Base-by-base conservation (phyloP, 805 yeast genomes). In the Schwanniomyces sp. region DNA sequence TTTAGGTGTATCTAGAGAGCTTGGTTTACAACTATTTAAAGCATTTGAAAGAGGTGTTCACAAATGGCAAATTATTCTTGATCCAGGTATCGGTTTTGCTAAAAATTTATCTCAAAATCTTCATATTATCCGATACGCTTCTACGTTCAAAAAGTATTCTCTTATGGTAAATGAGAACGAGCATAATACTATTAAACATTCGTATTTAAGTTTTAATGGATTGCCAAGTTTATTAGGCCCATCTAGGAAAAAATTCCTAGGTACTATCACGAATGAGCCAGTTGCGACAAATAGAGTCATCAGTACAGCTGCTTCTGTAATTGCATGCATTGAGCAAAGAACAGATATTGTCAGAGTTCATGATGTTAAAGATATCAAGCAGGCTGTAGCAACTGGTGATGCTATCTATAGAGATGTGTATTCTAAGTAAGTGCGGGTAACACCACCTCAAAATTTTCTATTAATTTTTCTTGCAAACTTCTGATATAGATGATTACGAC, bases 51-150 rank as follows among this genome's bases (percentile, higher is more conserved):
- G 64, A 0, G 96, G 96, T 4, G 81, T 92, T 1, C 74, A 76
- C 49, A 82, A 92, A 64, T 94, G 97, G 96, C 98, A 94, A 66
- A 71, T 94, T 3, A 82, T 94, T 14, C 59, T 91, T 4, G 99
- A 94, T 62, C 99, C 99, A 0, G 99, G 99, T 2, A 68, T 94
- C 37, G 99, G 99, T 1, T 94, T 94, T 67, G 97, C 98, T n/a
- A 94, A 94, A 63, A 78, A 76, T 45, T 56, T 77, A n/a, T 54
- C 62, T 7, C 96, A 91, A 59, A 92, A 91, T 63, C 54, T 91
- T 28, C 75, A 76, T 18, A 56, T 90, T 1, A 75, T 94, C 26
- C 77, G 81, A 50, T 74, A 80, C 75, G 50, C 79, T 66, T 42
- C 55, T 51, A 27, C 64, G 72, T 57, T 74, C 57, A 84, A 84